A percentile compares a stretch with the other conserved stretches of the same genome.
Evolutionary conservation across 257 asterid species (phyloP).

Genomic region (Cinchona pubescens): DNA sequence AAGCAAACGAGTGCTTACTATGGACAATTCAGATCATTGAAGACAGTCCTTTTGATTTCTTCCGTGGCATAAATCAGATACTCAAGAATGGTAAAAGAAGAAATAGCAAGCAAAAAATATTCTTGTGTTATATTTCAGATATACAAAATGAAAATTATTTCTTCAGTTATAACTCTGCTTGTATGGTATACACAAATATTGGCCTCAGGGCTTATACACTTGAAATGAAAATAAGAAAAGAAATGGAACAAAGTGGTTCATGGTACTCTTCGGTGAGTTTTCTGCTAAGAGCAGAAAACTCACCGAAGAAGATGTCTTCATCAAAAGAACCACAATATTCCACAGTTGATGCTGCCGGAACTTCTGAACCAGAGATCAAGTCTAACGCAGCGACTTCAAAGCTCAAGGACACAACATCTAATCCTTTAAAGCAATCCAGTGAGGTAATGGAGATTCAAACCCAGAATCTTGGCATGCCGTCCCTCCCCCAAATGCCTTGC

Average conservation of each 20-base stretch:
- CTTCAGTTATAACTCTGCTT: not conserved
- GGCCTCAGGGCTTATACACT: not conserved
- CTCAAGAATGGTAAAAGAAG: not conserved
- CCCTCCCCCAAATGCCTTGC: conserved; percentile 41
- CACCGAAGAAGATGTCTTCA: not conserved
- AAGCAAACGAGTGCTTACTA: not conserved
- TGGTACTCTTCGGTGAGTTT: too few relatives aligned
- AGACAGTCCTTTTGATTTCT: not conserved
- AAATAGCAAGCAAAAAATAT: not conserved
- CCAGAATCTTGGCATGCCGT: not conserved
- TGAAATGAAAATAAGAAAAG: not conserved
- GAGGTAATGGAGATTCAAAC: conserved; percentile 7
- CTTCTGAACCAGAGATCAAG: not conserved
- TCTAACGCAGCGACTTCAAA: not conserved
- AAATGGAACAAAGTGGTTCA: not conserved
- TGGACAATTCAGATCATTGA: not conserved
- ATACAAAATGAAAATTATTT: not conserved
- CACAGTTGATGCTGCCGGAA: not conserved
- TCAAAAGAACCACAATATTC: not conserved
- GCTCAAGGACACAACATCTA: conserved; percentile 2
- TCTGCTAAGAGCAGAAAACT: not conserved
- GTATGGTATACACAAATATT: too few relatives aligned
- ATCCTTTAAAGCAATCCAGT: conserved; percentile 5
- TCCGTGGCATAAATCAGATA: too few relatives aligned
- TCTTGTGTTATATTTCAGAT: not conserved